Percentiles rank a stretch among this genome's conserved stretches.
These are phyloP conservation scores for Penicillium flavigenum DNA, from an alignment of 495 filamentous ascomycete species.

Conservation along the genomic window DNA sequence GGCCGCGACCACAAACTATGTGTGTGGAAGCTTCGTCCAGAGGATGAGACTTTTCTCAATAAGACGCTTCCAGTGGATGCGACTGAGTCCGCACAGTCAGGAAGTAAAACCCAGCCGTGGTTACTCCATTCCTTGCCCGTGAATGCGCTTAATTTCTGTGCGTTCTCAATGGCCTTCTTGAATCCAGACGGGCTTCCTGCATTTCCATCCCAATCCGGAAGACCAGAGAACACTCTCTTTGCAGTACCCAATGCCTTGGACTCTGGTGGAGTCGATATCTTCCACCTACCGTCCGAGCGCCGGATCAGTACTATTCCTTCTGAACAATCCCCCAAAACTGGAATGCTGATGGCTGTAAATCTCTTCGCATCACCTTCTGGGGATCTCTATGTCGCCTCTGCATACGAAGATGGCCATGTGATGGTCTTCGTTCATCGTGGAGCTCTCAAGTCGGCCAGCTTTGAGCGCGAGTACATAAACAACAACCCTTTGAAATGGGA, in stretches of 20 bases:
- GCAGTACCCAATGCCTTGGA: constrained; percentile 76
- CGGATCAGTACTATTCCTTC: constrained; percentile 66
- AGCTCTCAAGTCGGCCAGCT: constrained; percentile 14
- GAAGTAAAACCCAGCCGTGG: constrained; percentile 65
- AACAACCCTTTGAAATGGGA: constrained; percentile 52
- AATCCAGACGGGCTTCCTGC: constrained; percentile 4
- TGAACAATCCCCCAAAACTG: constrained; percentile 57
- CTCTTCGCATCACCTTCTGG: constrained; percentile 46
- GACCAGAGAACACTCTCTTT: constrained; percentile 49
- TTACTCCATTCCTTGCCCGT: constrained; percentile 78
- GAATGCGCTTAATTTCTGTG: constrained; percentile 94
- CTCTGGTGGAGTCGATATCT: constrained; percentile 82
- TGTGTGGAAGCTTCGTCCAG: constrained; percentile 70
- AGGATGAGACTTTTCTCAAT: constrained; percentile 59
- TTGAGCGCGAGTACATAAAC: constrained; percentile 12
- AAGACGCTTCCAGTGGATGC: constrained; percentile 68
- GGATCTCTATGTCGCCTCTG: constrained; percentile 59
- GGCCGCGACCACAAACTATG: constrained; percentile 85
- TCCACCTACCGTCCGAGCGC: constrained; percentile 71
- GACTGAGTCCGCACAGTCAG: constrained; percentile 24
- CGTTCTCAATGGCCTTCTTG: constrained; percentile 62
- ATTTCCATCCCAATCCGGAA: neutral
- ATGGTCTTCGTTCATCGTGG: constrained; percentile 52
- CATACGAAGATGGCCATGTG: constrained; percentile 83
- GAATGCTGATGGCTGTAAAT: constrained; percentile 88